Conservation (phyloP, 352 stramenopile genomes). For the Plasmopara muralis region DNA sequence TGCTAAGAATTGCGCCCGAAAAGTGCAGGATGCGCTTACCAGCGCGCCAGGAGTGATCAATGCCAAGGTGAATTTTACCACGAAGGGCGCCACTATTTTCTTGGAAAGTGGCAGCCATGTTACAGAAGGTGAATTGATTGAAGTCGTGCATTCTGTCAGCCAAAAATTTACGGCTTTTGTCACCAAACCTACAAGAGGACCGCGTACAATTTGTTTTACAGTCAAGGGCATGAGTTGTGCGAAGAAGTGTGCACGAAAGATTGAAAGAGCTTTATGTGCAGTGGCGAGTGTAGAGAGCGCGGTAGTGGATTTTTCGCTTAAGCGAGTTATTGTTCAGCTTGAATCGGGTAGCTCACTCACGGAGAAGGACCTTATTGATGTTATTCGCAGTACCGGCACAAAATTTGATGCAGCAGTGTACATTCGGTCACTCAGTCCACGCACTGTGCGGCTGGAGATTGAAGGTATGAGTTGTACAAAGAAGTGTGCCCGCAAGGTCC, state of each 20-base stretch:
- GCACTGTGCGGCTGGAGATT: conserved; percentile 45
- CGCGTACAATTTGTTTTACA: conserved; percentile 46
- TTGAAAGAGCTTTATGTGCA: conserved; percentile 48
- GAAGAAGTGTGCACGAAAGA: conserved; percentile 74
- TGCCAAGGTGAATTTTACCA: conserved; percentile 72
- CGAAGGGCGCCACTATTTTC: conserved; percentile 70
- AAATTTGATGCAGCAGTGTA: conserved; percentile 69
- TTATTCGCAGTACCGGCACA: conserved; percentile 35
- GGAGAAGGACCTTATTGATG: conserved; percentile 50
- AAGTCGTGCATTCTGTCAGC: conserved; percentile 44
- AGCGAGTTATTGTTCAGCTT: conserved; percentile 57
- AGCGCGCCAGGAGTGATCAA: conserved; percentile 57
- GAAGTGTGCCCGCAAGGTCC: conserved; percentile 66
- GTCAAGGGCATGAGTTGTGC: conserved; percentile 77
- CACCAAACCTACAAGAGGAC: conserved; percentile 28
- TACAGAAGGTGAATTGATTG: conserved; percentile 56
- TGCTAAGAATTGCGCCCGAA: conserved; percentile 61
- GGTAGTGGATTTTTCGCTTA: conserved; percentile 56
- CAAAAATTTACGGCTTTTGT: conserved; percentile 61
- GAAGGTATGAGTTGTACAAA: conserved; percentile 63
- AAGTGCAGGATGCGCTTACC: conserved; percentile 66
- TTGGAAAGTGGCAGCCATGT: conserved; percentile 63
- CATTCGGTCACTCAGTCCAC: conserved; percentile 21
- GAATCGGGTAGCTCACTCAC: conserved; percentile 38
- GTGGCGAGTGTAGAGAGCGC: conserved; percentile 48